phyloP scores from a whole-genome alignment of 305 asterid genomes.

The Ilex paraguariensis region DNA sequence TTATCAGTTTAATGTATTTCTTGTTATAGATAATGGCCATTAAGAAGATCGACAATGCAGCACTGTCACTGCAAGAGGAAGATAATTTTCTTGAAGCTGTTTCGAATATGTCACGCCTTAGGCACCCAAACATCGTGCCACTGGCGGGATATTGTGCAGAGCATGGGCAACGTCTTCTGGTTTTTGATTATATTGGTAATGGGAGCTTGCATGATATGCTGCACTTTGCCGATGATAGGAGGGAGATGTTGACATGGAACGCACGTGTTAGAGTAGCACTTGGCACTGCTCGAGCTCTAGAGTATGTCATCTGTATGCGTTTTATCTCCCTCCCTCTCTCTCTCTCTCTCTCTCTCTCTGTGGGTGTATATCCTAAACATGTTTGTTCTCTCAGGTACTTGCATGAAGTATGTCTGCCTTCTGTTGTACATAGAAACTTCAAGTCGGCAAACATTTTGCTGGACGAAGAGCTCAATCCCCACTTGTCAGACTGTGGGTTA shows the following conservation, averaged over 20 bases:
- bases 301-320: slow-evolving; percentile 43
- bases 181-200: slow-evolving; percentile 68
- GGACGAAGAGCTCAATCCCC: slow-evolving; percentile 90
- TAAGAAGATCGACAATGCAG: slow-evolving; percentile 81
- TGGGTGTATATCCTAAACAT: slow-evolving; percentile 1
- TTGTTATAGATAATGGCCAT: slow-evolving; percentile 66
- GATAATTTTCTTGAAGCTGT: slow-evolving; percentile 83
- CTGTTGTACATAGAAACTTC: slow-evolving; percentile 88
- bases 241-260: slow-evolving; percentile 84
- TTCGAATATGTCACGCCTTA: slow-evolving; percentile 81
- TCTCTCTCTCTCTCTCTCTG: slow-evolving; percentile 1
- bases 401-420: slow-evolving; percentile 98
- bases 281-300: slow-evolving; percentile 97
- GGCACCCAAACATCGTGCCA: slow-evolving; percentile 88
- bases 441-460: slow-evolving; percentile 94
- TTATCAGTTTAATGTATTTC: slow-evolving; percentile 6
- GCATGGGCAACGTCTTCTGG: slow-evolving; percentile 90
- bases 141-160: slow-evolving; percentile 87
- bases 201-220: slow-evolving; percentile 91
- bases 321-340: too few species aligned
- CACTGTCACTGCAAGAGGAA: slow-evolving; percentile 85
- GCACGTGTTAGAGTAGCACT: slow-evolving; percentile 94
- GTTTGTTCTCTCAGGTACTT: slow-evolving; percentile 64
- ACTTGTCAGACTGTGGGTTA: slow-evolving; percentile 90
- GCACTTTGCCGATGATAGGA: slow-evolving; percentile 86